These are phyloP conservation scores for Pleurotus cornucopiae DNA, from an alignment of 768 basidiomycete species.

Conservation along the genomic window DNA sequence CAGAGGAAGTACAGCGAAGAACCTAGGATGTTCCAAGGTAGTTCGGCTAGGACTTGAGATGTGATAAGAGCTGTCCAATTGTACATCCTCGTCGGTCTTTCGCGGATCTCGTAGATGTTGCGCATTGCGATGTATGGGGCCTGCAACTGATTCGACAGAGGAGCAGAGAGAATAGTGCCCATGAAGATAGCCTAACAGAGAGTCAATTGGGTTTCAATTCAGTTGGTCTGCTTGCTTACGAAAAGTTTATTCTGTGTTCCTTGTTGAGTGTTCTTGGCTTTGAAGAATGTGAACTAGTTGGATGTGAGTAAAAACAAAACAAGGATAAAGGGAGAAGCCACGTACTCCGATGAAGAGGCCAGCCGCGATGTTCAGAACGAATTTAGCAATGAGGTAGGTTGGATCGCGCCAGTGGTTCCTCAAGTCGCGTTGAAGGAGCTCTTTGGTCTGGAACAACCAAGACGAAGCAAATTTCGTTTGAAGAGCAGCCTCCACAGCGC, in stretches of 20 bases:
- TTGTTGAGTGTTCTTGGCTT: conserved; percentile 46
- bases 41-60: conserved; percentile 50
- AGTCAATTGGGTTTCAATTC: neutral
- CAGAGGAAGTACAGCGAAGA: conserved; percentile 61
- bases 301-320: conserved; percentile 10
- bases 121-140: conserved; percentile 59
- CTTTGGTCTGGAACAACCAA: conserved; percentile 44
- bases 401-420: conserved; percentile 54
- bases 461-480: conserved; percentile 46
- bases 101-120: conserved; percentile 63
- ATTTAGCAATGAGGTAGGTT: conserved; percentile 56
- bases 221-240: conserved; percentile 28
- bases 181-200: conserved; percentile 48
- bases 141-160: conserved; percentile 61
- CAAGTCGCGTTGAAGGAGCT: conserved; percentile 40
- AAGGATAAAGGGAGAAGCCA: conserved; percentile 14
- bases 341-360: conserved; percentile 50
- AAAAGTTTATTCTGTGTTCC: conserved; percentile 66
- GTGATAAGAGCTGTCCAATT: conserved; percentile 58
- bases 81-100: conserved; percentile 63
- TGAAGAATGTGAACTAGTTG: conserved; percentile 56
- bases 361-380: conserved; percentile 47
- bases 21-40: conserved; percentile 64
- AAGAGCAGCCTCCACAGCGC: conserved; percentile 31
- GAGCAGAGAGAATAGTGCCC: conserved; percentile 43